Conservation (phyloP, 2,329 filamentous ascomycete species). For the Aaosphaeria arxii region DNA sequence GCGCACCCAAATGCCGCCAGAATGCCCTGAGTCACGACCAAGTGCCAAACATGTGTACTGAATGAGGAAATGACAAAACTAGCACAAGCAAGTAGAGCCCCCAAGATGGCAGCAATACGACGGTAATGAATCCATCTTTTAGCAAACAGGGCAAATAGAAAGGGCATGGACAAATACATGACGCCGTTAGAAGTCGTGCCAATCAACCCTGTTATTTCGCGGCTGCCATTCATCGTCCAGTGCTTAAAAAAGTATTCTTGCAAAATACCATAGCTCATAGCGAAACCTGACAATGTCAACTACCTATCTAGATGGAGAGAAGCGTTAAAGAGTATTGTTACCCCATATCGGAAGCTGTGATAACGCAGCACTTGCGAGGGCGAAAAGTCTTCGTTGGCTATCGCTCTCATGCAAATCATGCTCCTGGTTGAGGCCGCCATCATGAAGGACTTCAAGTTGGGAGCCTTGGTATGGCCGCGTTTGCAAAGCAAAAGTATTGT, state of each 20-base stretch:
- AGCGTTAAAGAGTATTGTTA: slow-evolving; percentile 1
- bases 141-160: slow-evolving; percentile 34
- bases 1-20: slow-evolving; percentile 44
- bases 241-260: slow-evolving; percentile 11
- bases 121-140: slow-evolving; percentile 27
- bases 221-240: slow-evolving; percentile 7
- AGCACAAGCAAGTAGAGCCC: slow-evolving; percentile 29
- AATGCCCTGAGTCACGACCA: slow-evolving; percentile 37
- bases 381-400: background rate
- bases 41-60: slow-evolving; percentile 25
- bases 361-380: slow-evolving; percentile 18
- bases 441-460: too few relatives aligned
- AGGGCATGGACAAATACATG: slow-evolving; percentile 42
- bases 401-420: too few relatives aligned
- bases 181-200: slow-evolving; percentile 32
- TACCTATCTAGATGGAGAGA: background rate
- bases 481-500: too few relatives aligned
- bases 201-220: slow-evolving; percentile 10
- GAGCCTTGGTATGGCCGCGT: too few relatives aligned
- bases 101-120: slow-evolving; percentile 28
- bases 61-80: slow-evolving; percentile 33
- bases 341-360: slow-evolving; percentile 22
- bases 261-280: background rate
- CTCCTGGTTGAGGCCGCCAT: too few relatives aligned
- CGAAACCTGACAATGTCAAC: background rate